Evolutionary conservation across 768 basidiomycete genomes (phyloP), one percentile per base, ranked within the genome.

Genomic region (Epithele typhae): DNA sequence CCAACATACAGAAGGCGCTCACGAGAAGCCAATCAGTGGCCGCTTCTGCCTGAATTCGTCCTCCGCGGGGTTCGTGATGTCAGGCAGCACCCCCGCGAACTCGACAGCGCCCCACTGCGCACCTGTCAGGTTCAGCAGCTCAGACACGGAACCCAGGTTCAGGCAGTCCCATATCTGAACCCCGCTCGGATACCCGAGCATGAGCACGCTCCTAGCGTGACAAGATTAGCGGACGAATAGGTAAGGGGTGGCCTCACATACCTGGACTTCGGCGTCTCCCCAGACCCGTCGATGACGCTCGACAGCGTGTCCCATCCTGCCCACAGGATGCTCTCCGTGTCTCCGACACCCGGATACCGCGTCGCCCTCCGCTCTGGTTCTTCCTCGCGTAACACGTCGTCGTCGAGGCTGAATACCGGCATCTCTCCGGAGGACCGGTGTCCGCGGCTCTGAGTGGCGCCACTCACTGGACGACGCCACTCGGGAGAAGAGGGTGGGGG

Each of bases 101-200:
- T 62, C 56, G 41, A 66, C 51, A 32, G 54, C 50, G 7, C 66
- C 67, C 70, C 65, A 72, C 10, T 60, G 56, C 23, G 62, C 33
- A 45, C 57, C 66, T 8, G 66, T 54, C 25, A 85, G 47, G 48
- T 83, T 78, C 47, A 86, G 60, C 3, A 83, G 51, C 54, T 85
- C 82, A 2, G 64, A 60, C 5, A 80, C 69, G 1, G 72, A 54
- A 45, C 65, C 75, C 8, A 84, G 60, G 49, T 76, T 69, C 11
- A 75, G 69, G 54, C 77, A 78, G 53, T 84, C 81, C 81, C 82
- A 85, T 17, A 82, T 67, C 57, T 82, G 77, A 33, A 85, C 55
- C 5, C 77, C 75, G 12, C 66, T 63, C 25, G 58, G 49, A 58
- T 83, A 84, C 4, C 72, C 80, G 14, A 83, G 64, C 41, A 84